These are phyloP conservation scores for Saccharomyces kudriavzevii DNA, from an alignment of 805 yeast genomes.

Conservation along the genomic window DNA sequence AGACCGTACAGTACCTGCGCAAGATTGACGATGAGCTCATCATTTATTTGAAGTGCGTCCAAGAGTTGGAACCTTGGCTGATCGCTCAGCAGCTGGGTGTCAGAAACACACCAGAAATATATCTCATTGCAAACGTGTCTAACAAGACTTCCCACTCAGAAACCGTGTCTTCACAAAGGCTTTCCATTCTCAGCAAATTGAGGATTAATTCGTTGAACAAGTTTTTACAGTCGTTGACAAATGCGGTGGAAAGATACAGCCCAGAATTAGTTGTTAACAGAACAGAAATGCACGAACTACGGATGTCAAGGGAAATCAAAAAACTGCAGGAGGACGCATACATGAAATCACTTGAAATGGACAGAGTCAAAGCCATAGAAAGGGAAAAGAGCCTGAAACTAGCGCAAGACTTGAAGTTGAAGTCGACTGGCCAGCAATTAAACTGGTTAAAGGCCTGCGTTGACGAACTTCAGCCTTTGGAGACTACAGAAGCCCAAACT, in stretches of 20 bases:
- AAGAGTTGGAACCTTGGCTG: conserved; percentile 58
- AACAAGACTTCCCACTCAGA: conserved; percentile 34
- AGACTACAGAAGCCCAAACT: conserved; percentile 9
- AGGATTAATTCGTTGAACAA: conserved; percentile 26
- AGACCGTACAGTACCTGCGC: conserved; percentile 34
- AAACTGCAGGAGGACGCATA: conserved; percentile 64
- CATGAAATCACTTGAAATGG: conserved; percentile 49
- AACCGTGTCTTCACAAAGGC: conserved; percentile 23
- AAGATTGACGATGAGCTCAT: conserved; percentile 36
- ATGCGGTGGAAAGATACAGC: conserved; percentile 45
- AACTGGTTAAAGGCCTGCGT: conserved; percentile 20
- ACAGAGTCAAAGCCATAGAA: conserved; percentile 32
- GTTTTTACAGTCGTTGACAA: conserved; percentile 32
- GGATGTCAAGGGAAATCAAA: conserved; percentile 48
- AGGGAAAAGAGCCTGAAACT: conserved; percentile 38
- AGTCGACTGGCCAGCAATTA: conserved; percentile 14
- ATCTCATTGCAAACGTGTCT: conserved; percentile 46
- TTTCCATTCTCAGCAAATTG: conserved; percentile 30
- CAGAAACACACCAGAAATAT: conserved; percentile 47
- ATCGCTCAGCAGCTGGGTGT: conserved; percentile 50
- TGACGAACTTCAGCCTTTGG: conserved; percentile 1
- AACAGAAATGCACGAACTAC: conserved; percentile 51
- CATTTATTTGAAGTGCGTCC: conserved; percentile 57
- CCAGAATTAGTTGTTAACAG: conserved; percentile 56
- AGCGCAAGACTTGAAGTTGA: conserved; percentile 11